Base-by-base conservation (phyloP, 2,329 filamentous ascomycete genomes). In the Xylaria sp. region DNA sequence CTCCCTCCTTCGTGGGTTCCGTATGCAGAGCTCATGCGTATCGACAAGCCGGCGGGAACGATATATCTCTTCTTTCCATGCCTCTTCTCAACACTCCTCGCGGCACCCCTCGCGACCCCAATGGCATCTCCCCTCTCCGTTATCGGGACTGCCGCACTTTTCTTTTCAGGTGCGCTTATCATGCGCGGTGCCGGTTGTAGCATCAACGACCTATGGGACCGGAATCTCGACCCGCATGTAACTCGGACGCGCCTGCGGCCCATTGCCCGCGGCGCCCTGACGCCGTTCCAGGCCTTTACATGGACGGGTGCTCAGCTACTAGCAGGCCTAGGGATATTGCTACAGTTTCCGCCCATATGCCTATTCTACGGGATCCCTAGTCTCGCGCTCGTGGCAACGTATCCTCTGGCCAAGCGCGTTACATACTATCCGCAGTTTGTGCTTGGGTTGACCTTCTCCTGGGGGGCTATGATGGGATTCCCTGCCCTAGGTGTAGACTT, bases 201-300 rank as follows among this genome's bases (percentile, higher is more conserved):
- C 19, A 93, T 97, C 81, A 97, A 97, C 78, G 94, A 97, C 78
- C 88, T 97, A 59, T 94, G 93, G 92, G 94, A 97, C 79, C 89
- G 93, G 63, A 92, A 96, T 74, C 89, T 97, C 17, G 94, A 97
- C 79, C 90, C 92, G 6, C 88, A 93, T 70, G 93, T 97, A 14
- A 81, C 86, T 1, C 88, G 94, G 56, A 97, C 93, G 5, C 88
- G 90, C 14, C 83, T 93, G 36, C 90, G 94, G 17, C 94, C 94
- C 2, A 92, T 97, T 69, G 93, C 94, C 0, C 88, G 94, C 12
- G 87, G 92, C 39, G 93, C 93, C 61, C 83, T 97, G 59, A 90
- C 88, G 2, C 92, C 92, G 0, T 85, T 88, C 73, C 83, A 89
- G n/a, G 93, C 89, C 1, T 80, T 96, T 2, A 82, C 89, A 24